phyloP scores from a whole-genome alignment of 345 rosid genomes.

The Reutealis trisperma region DNA sequence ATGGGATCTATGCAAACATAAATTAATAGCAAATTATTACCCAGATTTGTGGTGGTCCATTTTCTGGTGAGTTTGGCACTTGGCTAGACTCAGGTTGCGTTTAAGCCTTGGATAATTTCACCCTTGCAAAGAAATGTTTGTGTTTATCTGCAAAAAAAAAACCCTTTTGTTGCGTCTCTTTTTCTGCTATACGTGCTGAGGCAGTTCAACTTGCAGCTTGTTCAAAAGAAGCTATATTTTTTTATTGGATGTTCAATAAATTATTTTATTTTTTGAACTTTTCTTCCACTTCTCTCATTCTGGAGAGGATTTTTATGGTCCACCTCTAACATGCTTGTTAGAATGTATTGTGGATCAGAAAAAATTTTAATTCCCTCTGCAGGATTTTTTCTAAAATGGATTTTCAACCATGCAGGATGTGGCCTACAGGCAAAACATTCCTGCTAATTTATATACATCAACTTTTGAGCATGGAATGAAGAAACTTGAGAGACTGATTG shows the following conservation, averaged over 20 bases:
- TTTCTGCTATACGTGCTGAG: neutral
- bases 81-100: neutral
- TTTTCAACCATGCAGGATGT: conserved; percentile 61
- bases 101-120: neutral
- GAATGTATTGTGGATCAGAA: neutral
- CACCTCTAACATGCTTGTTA: neutral
- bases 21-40: neutral
- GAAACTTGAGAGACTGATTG: conserved; percentile 50
- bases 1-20: neutral
- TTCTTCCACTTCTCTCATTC: neutral
- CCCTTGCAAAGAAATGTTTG: neutral
- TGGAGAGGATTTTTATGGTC: neutral
- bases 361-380: conserved; percentile 4
- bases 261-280: neutral
- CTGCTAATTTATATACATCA: conserved; percentile 30
- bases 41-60: neutral
- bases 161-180: neutral
- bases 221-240: neutral
- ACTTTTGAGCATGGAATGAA: conserved; percentile 35
- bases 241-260: neutral
- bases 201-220: neutral
- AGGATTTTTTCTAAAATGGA: conserved; percentile 30
- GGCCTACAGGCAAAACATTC: conserved; percentile 22
- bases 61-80: neutral
- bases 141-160: neutral